Evolutionary conservation across 2,329 filamentous ascomycete species (phyloP).

Genomic region (Karstenula rhodostoma): DNA sequence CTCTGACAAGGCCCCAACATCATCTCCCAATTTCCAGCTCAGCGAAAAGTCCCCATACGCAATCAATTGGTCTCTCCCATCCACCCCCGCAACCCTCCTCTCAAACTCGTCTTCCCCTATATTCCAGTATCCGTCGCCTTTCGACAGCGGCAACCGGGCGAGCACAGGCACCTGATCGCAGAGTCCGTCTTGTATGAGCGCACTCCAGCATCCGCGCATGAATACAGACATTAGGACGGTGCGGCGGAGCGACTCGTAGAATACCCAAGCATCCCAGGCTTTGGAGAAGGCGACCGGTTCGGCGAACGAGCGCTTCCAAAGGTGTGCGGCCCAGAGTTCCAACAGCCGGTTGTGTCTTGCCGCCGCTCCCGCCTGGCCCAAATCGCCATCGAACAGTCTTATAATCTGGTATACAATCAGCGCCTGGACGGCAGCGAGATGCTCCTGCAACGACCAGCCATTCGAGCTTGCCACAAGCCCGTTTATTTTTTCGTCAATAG

Average conservation of each 20-base stretch:
- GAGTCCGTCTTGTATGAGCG: slow-evolving; percentile 27
- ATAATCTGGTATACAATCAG: slow-evolving; percentile 45
- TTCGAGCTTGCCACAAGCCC: slow-evolving; percentile 21
- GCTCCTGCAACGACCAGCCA: slow-evolving; percentile 33
- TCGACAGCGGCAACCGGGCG: slow-evolving; percentile 29
- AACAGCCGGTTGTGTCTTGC: slow-evolving; percentile 33
- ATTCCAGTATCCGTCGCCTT: slow-evolving; percentile 29
- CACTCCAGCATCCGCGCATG: slow-evolving; percentile 34
- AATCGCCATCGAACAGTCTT: slow-evolving; percentile 36
- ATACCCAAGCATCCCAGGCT: slow-evolving; percentile 30
- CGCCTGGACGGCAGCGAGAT: slow-evolving; percentile 43
- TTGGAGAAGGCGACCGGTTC: slow-evolving; percentile 21
- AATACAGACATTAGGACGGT: slow-evolving; percentile 40
- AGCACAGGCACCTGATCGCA: slow-evolving; percentile 36
- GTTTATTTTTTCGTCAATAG: slow-evolving; percentile 33
- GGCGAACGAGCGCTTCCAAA: slow-evolving; percentile 39
- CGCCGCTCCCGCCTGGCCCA: slow-evolving; percentile 25
- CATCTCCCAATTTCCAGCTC: slow-evolving; percentile 23
- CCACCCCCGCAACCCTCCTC: slow-evolving; percentile 10
- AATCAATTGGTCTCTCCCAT: slow-evolving; percentile 24
- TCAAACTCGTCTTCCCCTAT: slow-evolving; percentile 24
- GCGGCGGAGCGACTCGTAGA: slow-evolving; percentile 39
- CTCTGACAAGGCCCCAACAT: slow-evolving; percentile 24
- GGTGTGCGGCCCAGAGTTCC: slow-evolving; percentile 35
- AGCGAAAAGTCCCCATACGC: slow-evolving; percentile 32